These are phyloP conservation scores for Sporisorium reilianum DNA, from an alignment of 1,284 basidiomycete species.

Conservation along the genomic window DNA sequence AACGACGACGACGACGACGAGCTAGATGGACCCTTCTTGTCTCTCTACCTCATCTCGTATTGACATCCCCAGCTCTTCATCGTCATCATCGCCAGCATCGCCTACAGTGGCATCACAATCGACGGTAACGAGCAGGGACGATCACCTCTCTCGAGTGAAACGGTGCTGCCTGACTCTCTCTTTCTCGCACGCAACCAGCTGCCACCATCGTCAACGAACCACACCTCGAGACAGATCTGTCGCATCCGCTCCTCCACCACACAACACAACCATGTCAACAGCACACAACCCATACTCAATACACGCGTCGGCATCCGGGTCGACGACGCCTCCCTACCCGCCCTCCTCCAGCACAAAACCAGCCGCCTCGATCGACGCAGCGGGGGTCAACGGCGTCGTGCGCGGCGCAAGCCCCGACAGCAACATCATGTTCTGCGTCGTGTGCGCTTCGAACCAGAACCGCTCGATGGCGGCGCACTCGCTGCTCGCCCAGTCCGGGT, in stretches of 20 bases:
- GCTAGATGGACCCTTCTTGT: constrained; percentile 4
- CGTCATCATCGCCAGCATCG: too few species aligned
- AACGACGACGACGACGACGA: constrained; percentile 1
- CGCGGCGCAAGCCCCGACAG: constrained; percentile 22
- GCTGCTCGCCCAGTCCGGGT: constrained; percentile 85
- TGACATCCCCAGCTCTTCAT: not conserved
- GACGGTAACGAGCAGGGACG: too few species aligned
- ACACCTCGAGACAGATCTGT: not conserved
- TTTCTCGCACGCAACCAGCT: not conserved
- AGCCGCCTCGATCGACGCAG: constrained; percentile 17
- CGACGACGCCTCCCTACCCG: constrained; percentile 14
- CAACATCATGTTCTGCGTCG: constrained; percentile 83
- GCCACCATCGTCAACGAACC: not conserved
- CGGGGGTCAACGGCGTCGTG: constrained; percentile 20
- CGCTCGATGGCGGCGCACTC: constrained; percentile 99
- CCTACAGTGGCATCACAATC: too few species aligned
- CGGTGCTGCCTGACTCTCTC: not conserved
- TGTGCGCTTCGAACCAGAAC: constrained; percentile 98
- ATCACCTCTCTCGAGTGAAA: too few species aligned
- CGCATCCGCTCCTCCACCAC: not conserved
- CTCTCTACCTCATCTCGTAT: not conserved
- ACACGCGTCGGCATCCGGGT: constrained; percentile 13
- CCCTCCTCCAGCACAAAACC: too few species aligned
- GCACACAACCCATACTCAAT: constrained; percentile 30
- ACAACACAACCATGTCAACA: constrained; percentile 10